Percentiles rank a stretch among this genome's conserved stretches.
phyloP scores from a whole-genome alignment of 192 early-diverging fungal genomes.

The Coemansia sp. region DNA sequence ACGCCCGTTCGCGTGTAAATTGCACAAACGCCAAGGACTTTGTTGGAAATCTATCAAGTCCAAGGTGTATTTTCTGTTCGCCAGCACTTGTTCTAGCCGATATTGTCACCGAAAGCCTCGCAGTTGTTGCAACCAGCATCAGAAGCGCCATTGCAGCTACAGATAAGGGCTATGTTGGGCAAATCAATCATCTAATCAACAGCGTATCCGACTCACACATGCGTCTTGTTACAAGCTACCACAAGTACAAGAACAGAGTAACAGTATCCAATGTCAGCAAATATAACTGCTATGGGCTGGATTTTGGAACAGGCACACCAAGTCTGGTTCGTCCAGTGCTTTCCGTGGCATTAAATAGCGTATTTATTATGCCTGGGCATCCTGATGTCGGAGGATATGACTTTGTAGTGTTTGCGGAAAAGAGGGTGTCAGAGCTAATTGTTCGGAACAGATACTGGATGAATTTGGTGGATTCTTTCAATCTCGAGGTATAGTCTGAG shows the following conservation, averaged over 20 bases:
- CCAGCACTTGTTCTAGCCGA: background rate
- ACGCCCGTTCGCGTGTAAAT: background rate
- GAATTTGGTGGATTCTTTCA: background rate
- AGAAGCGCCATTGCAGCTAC: background rate
- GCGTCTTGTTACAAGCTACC: background rate
- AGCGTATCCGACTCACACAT: background rate
- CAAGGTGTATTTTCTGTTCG: background rate
- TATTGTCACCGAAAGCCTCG: background rate
- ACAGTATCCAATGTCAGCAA: slow-evolving; percentile 2
- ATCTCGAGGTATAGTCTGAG: background rate
- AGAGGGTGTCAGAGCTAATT: background rate
- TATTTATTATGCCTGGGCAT: background rate
- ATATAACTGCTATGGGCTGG: background rate
- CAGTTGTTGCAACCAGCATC: slow-evolving; percentile 1
- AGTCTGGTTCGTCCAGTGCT: background rate
- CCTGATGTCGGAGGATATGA: background rate
- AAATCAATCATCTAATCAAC: background rate
- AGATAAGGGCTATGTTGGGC: background rate
- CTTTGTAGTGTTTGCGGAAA: background rate
- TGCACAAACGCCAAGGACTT: background rate
- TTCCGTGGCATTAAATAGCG: background rate
- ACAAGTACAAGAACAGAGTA: background rate
- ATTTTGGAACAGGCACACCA: background rate
- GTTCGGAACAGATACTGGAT: background rate
- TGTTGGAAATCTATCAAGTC: background rate